phyloP scores from a whole-genome alignment of 2,329 filamentous ascomycete species.

The Microthyrium microscopicum region DNA sequence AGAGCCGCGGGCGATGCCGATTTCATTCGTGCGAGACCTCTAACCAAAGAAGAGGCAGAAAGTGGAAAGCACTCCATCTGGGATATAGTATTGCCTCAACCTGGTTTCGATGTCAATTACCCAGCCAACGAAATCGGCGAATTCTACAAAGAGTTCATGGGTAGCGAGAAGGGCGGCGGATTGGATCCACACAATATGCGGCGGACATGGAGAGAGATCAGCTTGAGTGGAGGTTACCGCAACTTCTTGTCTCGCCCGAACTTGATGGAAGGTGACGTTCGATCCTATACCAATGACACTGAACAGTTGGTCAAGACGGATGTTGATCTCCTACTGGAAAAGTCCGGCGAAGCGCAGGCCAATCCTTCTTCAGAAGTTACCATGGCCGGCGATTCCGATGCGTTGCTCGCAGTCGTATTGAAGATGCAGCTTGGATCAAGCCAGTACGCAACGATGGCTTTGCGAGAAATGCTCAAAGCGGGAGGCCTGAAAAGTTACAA shows the following conservation, averaged over 20 bases:
- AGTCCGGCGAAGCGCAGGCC: conserved; percentile 10
- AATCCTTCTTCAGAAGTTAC: conserved; percentile 12
- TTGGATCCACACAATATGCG: conserved; percentile 80
- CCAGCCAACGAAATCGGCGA: conserved; percentile 68
- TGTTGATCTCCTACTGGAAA: conserved; percentile 9
- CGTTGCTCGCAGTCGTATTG: conserved; percentile 50
- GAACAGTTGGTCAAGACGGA: conserved; percentile 87
- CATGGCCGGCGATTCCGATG: conserved; percentile 11
- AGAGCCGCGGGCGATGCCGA: conserved; percentile 36
- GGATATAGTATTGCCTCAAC: conserved; percentile 82
- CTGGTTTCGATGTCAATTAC: conserved; percentile 79
- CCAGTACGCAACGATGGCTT: conserved; percentile 71
- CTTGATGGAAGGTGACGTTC: conserved; percentile 50
- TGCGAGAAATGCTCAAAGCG: conserved; percentile 59
- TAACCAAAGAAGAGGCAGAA: conserved; percentile 62
- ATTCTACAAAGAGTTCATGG: conserved; percentile 81
- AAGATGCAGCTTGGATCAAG: conserved; percentile 63
- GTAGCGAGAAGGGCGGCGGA: conserved; percentile 53
- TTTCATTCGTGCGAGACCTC: conserved; percentile 52
- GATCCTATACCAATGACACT: conserved; percentile 49
- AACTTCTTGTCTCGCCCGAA: conserved; percentile 63
- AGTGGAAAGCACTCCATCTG: conserved; percentile 66
- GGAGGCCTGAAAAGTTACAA: conserved; percentile 31
- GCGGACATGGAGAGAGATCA: conserved; percentile 70
- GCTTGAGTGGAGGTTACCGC: conserved; percentile 74